Conservation (phyloP, 371 early-diverging fungal species). For the Lichtheimia ornata region DNA sequence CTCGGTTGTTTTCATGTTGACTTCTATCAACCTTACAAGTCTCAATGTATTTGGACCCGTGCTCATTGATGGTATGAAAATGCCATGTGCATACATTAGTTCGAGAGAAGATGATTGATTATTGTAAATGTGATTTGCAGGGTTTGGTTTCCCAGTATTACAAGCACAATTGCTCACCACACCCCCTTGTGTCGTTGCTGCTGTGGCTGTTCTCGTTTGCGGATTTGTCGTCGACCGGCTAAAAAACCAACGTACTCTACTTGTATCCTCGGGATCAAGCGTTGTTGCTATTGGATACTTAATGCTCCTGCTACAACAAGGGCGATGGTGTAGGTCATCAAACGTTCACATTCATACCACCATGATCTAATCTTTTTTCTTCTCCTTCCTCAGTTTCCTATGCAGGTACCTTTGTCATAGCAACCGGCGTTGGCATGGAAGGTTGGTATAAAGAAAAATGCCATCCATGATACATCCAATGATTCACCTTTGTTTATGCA, state of each 20-base stretch:
- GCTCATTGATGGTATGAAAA: slow-evolving; percentile 19
- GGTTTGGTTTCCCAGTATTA: slow-evolving; percentile 33
- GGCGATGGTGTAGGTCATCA: slow-evolving; percentile 4
- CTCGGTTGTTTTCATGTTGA: slow-evolving; percentile 13
- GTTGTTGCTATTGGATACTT: slow-evolving; percentile 16
- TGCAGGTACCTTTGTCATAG: slow-evolving; percentile 17
- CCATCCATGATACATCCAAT: too few relatives aligned
- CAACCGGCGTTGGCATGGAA: slow-evolving; percentile 19
- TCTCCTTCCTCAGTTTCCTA: slow-evolving; percentile 10
- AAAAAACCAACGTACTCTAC: slow-evolving; percentile 11
- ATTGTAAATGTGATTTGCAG: slow-evolving; percentile 2
- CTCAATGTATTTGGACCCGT: slow-evolving; percentile 16
- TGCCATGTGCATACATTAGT: too few relatives aligned
- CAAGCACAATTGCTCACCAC: slow-evolving; percentile 41
- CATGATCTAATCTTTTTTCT: background rate
- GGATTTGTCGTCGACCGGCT: slow-evolving; percentile 18
- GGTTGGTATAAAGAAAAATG: background rate
- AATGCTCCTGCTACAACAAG: slow-evolving; percentile 8
- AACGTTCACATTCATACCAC: background rate
- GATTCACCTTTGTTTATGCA: too few relatives aligned
- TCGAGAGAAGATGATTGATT: too few relatives aligned
- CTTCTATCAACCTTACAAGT: slow-evolving; percentile 21
- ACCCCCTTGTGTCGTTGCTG: slow-evolving; percentile 30
- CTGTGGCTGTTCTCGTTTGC: slow-evolving; percentile 14
- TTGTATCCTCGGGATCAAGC: slow-evolving; percentile 16